phyloP scores from a whole-genome alignment of 495 filamentous ascomycete species.

The Xanthoparmelia taractica region DNA sequence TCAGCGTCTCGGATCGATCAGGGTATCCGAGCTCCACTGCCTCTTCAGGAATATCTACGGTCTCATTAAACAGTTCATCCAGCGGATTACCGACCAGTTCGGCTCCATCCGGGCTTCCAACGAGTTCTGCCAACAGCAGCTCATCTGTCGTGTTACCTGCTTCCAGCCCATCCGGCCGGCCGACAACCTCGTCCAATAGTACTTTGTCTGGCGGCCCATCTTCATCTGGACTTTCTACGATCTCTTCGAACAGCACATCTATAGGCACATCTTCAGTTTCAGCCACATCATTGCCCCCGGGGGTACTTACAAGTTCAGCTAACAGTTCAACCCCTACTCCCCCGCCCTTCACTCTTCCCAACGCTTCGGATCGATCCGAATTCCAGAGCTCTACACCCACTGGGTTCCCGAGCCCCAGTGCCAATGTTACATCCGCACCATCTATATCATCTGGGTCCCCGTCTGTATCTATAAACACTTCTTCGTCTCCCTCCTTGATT shows the following conservation, averaged over 20 bases:
- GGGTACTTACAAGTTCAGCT: background rate
- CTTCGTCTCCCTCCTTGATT: background rate
- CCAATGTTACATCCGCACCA: background rate
- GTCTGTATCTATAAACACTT: background rate
- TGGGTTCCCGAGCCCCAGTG: background rate
- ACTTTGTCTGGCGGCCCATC: background rate
- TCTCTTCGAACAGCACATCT: background rate
- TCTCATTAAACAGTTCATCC: background rate
- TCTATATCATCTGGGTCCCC: background rate
- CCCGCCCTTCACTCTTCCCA: constrained; percentile 5
- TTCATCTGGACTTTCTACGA: background rate
- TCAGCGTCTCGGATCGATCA: too few species aligned
- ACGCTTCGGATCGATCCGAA: background rate
- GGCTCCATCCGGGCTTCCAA: background rate
- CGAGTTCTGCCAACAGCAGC: background rate
- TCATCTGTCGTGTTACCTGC: background rate
- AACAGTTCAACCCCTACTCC: background rate
- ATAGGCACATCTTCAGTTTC: background rate
- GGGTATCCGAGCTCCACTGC: background rate
- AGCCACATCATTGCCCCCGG: background rate
- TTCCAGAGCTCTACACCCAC: background rate
- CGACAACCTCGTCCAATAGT: background rate
- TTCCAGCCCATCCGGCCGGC: background rate
- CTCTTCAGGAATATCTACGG: background rate
- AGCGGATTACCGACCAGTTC: background rate